Evolutionary conservation across 129 eudicot species (phyloP).

Genomic region (Scalesia atractyloides): DNA sequence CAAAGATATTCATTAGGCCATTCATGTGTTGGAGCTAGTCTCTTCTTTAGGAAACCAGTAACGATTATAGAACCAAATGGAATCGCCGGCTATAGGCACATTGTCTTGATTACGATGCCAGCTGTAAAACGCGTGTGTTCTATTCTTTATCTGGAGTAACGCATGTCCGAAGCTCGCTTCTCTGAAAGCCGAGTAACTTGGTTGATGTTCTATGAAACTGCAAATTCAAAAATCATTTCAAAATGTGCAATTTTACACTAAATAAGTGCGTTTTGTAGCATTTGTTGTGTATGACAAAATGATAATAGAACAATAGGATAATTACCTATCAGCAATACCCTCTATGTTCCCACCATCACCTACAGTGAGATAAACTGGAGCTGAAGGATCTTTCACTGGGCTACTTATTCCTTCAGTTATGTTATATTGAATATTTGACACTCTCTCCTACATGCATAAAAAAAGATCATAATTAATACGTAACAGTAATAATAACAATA

Average conservation of each 20-base stretch:
- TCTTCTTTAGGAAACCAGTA: slow-evolving; percentile 62
- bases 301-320: background rate
- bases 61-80: slow-evolving; percentile 66
- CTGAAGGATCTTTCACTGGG: slow-evolving; percentile 59
- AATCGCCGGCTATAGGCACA: slow-evolving; percentile 48
- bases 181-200: slow-evolving; percentile 65
- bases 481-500: background rate
- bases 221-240: slow-evolving; percentile 1
- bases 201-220: slow-evolving; percentile 68
- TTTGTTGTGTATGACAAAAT: background rate
- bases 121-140: slow-evolving; percentile 67
- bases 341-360: slow-evolving; percentile 85
- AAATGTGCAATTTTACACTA: no score
- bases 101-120: slow-evolving; percentile 82
- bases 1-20: background rate
- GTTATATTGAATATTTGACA: slow-evolving; percentile 67
- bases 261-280: no score
- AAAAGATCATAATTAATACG: background rate
- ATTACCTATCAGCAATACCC: slow-evolving; percentile 62
- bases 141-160: slow-evolving; percentile 63
- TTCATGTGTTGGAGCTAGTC: slow-evolving; percentile 24
- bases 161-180: slow-evolving; percentile 90
- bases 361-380: slow-evolving; percentile 65
- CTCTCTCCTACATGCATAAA: slow-evolving; percentile 42
- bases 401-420: slow-evolving; percentile 57